These are phyloP conservation scores for Xylariaceae sp. DNA, from an alignment of 2,329 filamentous ascomycete genomes.

Conservation along the genomic window DNA sequence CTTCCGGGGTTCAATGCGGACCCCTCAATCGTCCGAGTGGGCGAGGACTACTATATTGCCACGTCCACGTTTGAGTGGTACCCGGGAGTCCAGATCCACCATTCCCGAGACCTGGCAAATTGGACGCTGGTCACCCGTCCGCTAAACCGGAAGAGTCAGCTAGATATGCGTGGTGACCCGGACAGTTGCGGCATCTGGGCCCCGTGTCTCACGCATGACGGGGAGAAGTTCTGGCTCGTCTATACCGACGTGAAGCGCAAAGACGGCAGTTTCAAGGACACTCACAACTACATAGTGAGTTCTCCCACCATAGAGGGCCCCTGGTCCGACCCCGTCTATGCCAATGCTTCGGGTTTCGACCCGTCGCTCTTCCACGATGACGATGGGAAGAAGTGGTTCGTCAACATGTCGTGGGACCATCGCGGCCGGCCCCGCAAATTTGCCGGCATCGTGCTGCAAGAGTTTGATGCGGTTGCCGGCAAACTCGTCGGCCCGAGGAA, in stretches of 20 bases:
- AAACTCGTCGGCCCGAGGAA: conserved; percentile 51
- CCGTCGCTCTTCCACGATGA: conserved; percentile 56
- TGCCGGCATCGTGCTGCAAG: conserved; percentile 53
- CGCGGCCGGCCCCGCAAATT: conserved; percentile 45
- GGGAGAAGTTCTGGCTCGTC: conserved; percentile 56
- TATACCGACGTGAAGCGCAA: conserved; percentile 64
- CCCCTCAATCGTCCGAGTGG: conserved; percentile 49
- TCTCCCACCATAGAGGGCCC: conserved; percentile 50
- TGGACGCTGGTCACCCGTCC: conserved; percentile 46
- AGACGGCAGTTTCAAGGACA: conserved; percentile 60
- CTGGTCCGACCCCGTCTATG: conserved; percentile 56
- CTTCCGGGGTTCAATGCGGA: conserved; percentile 53
- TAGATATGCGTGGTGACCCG: conserved; percentile 54
- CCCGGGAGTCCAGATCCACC: conserved; percentile 51
- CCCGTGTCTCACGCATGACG: conserved; percentile 58
- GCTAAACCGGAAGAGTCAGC: conserved; percentile 44
- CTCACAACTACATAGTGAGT: conserved; percentile 58
- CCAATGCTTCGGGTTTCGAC: conserved; percentile 59
- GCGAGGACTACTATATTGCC: conserved; percentile 50
- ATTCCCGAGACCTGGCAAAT: conserved; percentile 49
- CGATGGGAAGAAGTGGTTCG: conserved; percentile 51
- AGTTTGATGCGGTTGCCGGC: conserved; percentile 46
- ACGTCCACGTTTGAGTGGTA: conserved; percentile 54
- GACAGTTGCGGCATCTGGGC: conserved; percentile 61
- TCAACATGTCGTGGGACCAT: conserved; percentile 54